Evolutionary conservation across 2,329 filamentous ascomycete genomes (phyloP), one percentile per base, ranked within the genome.

Genomic region (Lachnellula willkommii): DNA sequence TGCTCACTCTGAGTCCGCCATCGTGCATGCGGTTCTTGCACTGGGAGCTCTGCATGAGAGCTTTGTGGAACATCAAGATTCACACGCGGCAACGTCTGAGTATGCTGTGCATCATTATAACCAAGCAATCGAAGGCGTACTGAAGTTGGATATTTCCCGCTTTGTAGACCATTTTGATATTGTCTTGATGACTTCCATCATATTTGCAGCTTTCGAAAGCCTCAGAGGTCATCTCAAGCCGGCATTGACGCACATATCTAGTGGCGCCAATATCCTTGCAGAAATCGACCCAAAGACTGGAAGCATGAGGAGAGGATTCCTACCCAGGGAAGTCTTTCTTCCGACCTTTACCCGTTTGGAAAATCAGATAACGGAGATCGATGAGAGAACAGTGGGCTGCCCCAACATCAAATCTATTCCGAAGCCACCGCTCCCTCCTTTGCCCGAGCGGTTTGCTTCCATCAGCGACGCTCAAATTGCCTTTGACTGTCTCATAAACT

Each of bases 1-100:
- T 66, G 85, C 81, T 51, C 80, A 86, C 58, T 73, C 74, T 2
- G 59, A 61, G 35, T 56, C 59, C 2, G 56, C 60, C 9, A 53
- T 62, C 11, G 52, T 49, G 24, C 60, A 65, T 54, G 62, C 60
- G 2, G 42, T 63, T 22, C 56, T 65, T 32, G 58, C 59, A 7
- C 28, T 65, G 15, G 59, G 60, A 14, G 52, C 62, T 35, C 47
- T 64, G 12, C 62, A 64, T 45, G 57, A 64, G 40, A 28, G 46
- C 15, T 64, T 58, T 20, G 17, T 54, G 22, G 9, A 45, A 11
- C 40, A 45, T 20, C 20, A 17, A 20, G 40, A 45, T 22, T 8
- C 40, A 11, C 40, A 45, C 20, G 40, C 40, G 15, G 40, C 40
- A 17, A 20, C 40, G 5, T 45, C 40, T 20, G 40, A 45, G 11